phyloP scores from a whole-genome alignment of 2,329 filamentous ascomycete species.

The Ilyonectria robusta region DNA sequence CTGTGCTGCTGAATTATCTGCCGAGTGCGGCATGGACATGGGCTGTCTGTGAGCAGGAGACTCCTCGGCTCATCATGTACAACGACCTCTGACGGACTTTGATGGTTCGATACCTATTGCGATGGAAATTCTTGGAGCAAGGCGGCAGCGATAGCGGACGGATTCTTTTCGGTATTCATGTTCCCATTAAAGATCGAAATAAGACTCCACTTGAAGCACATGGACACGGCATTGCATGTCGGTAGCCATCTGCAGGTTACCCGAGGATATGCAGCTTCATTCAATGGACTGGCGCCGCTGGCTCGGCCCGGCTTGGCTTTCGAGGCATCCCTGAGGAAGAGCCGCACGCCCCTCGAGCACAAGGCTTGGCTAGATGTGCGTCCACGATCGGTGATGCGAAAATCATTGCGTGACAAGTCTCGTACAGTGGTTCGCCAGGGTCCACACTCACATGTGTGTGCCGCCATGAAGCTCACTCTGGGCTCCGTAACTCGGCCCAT shows the following conservation, averaged over 20 bases:
- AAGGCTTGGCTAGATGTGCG: conserved; percentile 21
- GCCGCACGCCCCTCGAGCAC: conserved; percentile 21
- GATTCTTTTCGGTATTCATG: conserved; percentile 27
- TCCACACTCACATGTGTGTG: conserved; percentile 37
- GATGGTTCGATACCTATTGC: conserved; percentile 19
- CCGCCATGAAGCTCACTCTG: conserved; percentile 8
- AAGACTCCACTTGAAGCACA: conserved; percentile 29
- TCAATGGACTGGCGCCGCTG: conserved; percentile 29
- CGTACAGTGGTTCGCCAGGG: conserved; percentile 30
- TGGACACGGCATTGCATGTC: conserved; percentile 26
- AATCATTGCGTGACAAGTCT: conserved; percentile 35
- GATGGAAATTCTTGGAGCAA: not conserved
- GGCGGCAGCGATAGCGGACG: conserved; percentile 28
- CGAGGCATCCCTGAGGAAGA: not conserved
- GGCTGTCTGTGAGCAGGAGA: conserved; percentile 52
- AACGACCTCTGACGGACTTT: conserved; percentile 51
- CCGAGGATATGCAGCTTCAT: conserved; percentile 37
- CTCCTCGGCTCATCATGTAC: conserved; percentile 55
- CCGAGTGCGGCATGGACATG: conserved; percentile 57
- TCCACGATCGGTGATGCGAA: conserved; percentile 17
- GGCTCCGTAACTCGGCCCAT: conserved; percentile 37
- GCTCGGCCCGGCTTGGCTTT: conserved; percentile 31
- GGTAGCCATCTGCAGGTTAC: conserved; percentile 32
- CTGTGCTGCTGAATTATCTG: conserved; percentile 53
- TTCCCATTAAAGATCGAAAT: conserved; percentile 12